phyloP scores from a whole-genome alignment of 2,329 filamentous ascomycete genomes.

The Trichoderma semiorbis region DNA sequence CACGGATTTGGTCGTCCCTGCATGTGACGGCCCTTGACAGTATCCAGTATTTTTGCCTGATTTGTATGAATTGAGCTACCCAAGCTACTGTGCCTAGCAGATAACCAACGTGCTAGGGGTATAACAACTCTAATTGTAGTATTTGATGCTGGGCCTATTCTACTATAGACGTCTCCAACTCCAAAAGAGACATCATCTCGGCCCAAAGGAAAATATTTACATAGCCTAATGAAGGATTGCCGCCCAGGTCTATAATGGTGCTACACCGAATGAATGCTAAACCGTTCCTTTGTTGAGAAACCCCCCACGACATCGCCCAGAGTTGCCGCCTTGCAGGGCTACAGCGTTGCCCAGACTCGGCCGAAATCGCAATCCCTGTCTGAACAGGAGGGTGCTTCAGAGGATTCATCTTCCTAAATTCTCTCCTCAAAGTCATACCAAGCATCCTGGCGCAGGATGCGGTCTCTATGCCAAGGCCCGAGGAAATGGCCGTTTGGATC shows the following conservation, averaged over 20 bases:
- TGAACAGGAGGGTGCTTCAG: constrained; percentile 25
- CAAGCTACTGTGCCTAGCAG: not conserved
- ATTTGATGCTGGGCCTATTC: not conserved
- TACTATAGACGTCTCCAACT: not conserved
- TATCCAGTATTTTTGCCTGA: not conserved
- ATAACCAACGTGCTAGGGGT: not conserved
- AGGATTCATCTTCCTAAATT: constrained; percentile 25
- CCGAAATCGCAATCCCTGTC: constrained; percentile 27
- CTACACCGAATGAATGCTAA: not conserved
- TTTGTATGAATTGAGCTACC: not conserved
- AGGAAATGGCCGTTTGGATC: constrained; percentile 86
- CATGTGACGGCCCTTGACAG: not conserved
- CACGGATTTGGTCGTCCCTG: not conserved
- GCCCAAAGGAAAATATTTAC: constrained; percentile 4
- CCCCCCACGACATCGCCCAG: not conserved
- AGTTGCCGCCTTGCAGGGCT: not conserved
- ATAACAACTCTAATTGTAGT: not conserved
- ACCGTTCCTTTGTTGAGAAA: not conserved
- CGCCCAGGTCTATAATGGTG: not conserved
- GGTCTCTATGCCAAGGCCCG: constrained; percentile 81
- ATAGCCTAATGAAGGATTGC: not conserved
- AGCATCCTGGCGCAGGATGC: constrained; percentile 47
- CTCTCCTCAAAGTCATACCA: constrained; percentile 38
- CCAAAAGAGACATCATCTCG: not conserved
- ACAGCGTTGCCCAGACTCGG: not conserved